Evolutionary conservation across 495 filamentous ascomycete genomes (phyloP), one percentile per base, ranked within the genome.

Genomic region (Gamarada debralockiae): DNA sequence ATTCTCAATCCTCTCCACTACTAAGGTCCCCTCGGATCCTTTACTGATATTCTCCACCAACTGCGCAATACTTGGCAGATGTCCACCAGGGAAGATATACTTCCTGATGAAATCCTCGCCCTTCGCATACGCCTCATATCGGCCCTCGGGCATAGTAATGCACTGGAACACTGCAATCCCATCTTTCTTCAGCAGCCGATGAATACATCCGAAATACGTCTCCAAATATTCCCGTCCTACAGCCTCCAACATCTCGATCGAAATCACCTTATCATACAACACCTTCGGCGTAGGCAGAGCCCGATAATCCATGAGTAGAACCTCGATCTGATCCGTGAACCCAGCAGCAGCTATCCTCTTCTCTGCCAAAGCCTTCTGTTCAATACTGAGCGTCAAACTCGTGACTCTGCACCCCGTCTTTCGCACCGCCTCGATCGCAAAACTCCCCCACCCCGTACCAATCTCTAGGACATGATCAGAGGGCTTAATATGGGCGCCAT

Each of bases 201-300:
- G 69, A 9, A 89, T 69, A 54, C 74, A 70, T n/a, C 63, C 65
- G 55, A 85, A 85, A 50, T 82, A 89, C 3, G 69, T 80, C 14
- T 76, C 70, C 21, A 89, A 59, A 55, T 76, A 87, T 57, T 85
- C 78, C 39, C 69, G 61, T 8, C 86, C 85, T 6, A 89, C 86
- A 5, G 84, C 85, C 65, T 89, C 85, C 24, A 89, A 65, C 86
- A 89, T 90, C 64, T 89, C 86, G 53, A 88, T 84, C 7, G 79
- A 84, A 13, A 87, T 72, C 13, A 89, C 67, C 59, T 86, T 86
- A 60, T 89, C 85, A 52, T 80, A 90, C 22, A 64, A 64, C n/a
- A 63, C 66, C 44, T 69, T 68, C 1, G 79, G 81, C 1, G 72
- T 61, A 2, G 74, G 70, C 8, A 85, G 59, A 14, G 65, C 72